Conservation (phyloP, 106 monocot species). For the Dendrobium nobile region DNA sequence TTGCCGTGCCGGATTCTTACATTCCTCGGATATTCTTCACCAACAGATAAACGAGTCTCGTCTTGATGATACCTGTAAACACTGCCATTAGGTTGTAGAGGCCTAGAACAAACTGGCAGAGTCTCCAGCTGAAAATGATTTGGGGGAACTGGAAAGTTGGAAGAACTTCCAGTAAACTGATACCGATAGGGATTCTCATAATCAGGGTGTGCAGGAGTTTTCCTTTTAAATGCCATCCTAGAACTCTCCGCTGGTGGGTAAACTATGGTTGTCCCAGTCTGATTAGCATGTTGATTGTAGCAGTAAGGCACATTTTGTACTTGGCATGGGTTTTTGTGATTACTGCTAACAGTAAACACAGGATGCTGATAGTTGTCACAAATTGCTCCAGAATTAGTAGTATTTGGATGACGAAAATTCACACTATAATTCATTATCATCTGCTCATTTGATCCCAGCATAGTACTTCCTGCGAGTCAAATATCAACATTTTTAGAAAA, state of each 20-base stretch:
- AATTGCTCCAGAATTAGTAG: background rate
- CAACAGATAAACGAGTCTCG: no score
- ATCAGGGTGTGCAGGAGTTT: background rate
- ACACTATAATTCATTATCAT: background rate
- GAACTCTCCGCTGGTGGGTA: background rate
- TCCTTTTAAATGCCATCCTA: slow-evolving; percentile 3
- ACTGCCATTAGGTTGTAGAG: background rate
- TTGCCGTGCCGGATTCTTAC: background rate
- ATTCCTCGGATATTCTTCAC: slow-evolving; percentile 1
- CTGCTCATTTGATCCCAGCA: background rate
- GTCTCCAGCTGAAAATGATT: background rate
- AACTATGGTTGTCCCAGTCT: background rate
- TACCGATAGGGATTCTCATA: background rate
- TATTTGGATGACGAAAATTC: background rate
- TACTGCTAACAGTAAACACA: background rate
- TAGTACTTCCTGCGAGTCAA: background rate
- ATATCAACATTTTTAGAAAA: background rate
- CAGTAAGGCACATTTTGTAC: background rate
- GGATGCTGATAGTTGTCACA: background rate
- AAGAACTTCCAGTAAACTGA: background rate
- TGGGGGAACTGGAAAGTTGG: background rate
- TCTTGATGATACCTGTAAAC: background rate
- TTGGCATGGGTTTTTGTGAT: background rate
- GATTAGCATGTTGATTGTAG: background rate
- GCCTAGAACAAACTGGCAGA: background rate